Base-by-base conservation (phyloP, 768 basidiomycete genomes). In the Rossbeevera mucosa region DNA sequence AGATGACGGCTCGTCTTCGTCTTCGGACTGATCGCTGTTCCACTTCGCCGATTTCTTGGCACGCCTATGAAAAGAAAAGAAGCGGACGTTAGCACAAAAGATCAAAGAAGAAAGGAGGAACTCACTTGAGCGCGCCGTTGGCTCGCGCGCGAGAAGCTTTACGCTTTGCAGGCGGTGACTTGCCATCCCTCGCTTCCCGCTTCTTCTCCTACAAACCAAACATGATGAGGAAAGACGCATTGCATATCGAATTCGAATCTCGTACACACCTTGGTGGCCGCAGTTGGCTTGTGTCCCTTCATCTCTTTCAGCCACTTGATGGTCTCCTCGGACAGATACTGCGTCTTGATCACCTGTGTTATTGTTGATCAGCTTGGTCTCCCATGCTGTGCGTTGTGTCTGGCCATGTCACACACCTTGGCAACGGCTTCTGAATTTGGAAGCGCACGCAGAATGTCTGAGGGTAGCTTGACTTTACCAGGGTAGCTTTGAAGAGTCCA, bases 401-500 rank as follows among this genome's bases (percentile, higher is more conserved):
- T 16, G 33, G 20, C 21, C 2, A 30, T n/a, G 8, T 54, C 18
- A 48, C 63, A 44, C 42, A 82, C 90, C 78, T 85, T 76, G 52
- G 82, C 81, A 1, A 80, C 80, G 0, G 80, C 80, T 41, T 88
- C 90, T 3, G 78, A 66, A 57, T 70, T 83, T 1, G 86, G 83
- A 44, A 94, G 72, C 2, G 84, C 72, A 25, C 82, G 79, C 54
- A 98, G 78, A 44, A 96, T 90, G 64, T 96, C 94, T 13, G 76
- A 64, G 0, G 94, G 95, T 18, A 97, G 68, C 57, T 81, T 80
- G 41, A 94, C 70, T 63, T 87, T 87, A 6, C 86, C 89, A 1
- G 91, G 92, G 66, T 89, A 89, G 28, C 83, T 86, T 49, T 82
- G 74, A 3, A 97, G 71, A 4, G 76, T 77, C 92, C 94, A 97